phyloP scores from a whole-genome alignment of 768 basidiomycete genomes.

The Amanita muscaria region DNA sequence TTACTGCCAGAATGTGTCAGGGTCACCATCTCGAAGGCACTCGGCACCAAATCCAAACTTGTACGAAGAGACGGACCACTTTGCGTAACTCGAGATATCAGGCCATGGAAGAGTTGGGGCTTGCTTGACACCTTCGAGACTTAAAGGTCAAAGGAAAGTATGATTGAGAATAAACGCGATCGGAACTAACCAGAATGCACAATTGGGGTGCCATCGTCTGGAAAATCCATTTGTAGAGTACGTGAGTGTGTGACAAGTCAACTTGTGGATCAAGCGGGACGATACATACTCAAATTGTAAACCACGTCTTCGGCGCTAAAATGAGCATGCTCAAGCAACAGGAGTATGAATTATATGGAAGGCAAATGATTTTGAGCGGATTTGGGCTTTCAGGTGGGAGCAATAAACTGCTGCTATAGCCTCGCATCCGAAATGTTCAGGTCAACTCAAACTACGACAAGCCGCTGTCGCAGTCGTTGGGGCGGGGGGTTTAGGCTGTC shows the following conservation, averaged over 20 bases:
- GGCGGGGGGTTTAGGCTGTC: conserved; percentile 94
- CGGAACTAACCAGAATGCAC: conserved; percentile 28
- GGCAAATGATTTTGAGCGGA: conserved; percentile 91
- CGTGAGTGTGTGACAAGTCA: too few relatives aligned
- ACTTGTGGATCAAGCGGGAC: too few relatives aligned
- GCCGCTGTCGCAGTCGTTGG: conserved; percentile 84
- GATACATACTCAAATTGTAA: too few relatives aligned
- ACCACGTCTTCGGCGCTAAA: neutral
- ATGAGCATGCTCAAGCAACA: conserved; percentile 31
- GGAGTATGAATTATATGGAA: conserved; percentile 87
- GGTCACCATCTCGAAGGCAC: conserved; percentile 80
- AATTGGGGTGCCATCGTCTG: conserved; percentile 24
- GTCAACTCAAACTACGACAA: conserved; percentile 71
- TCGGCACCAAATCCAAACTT: conserved; percentile 97
- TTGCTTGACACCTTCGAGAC: conserved; percentile 2
- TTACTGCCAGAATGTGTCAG: conserved; percentile 97
- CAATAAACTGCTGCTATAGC: neutral
- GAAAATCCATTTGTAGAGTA: conserved; percentile 16
- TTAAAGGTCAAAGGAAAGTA: neutral
- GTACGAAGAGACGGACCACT: conserved; percentile 94
- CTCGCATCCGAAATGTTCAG: conserved; percentile 30
- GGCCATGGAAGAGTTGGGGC: conserved; percentile 60
- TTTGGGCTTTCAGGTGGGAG: conserved; percentile 74
- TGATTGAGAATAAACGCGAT: too few relatives aligned
- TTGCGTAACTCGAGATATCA: conserved; percentile 80